A percentile compares a stretch with the other conserved stretches of the same genome.
Conservation (phyloP, 192 early-diverging fungal species). For the Backusella parvicylindrica region DNA sequence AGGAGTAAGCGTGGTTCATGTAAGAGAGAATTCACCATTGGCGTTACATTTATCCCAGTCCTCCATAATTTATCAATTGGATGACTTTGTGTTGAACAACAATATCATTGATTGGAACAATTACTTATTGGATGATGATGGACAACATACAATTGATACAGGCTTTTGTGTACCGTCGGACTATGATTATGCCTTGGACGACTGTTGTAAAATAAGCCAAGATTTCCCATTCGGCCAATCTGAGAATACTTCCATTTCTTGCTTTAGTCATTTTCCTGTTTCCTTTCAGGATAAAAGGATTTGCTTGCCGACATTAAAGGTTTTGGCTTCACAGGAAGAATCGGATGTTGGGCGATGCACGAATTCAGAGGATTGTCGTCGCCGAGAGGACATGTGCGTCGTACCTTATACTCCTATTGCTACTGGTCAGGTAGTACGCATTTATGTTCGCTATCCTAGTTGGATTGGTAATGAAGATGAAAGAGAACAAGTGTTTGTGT, state of each 20-base stretch:
- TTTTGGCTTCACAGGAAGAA: constrained; percentile 27
- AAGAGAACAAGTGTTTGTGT: constrained; percentile 48
- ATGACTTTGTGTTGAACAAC: constrained; percentile 24
- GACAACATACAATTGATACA: constrained; percentile 8
- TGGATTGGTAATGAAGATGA: constrained; percentile 25
- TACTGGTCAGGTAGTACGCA: constrained; percentile 46
- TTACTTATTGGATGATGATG: constrained; percentile 30
- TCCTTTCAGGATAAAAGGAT: neutral
- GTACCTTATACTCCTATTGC: constrained; percentile 49
- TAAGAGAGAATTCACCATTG: constrained; percentile 47
- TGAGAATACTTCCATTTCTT: constrained; percentile 20
- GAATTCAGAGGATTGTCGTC: constrained; percentile 26
- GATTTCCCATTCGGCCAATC: constrained; percentile 55
- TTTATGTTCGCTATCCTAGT: constrained; percentile 44
- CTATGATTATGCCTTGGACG: neutral
- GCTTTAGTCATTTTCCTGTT: constrained; percentile 6
- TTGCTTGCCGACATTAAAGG: constrained; percentile 40
- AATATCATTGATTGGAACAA: constrained; percentile 46
- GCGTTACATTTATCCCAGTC: constrained; percentile 37
- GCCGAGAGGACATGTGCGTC: constrained; percentile 39
- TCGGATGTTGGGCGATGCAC: constrained; percentile 35
- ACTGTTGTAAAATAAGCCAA: constrained; percentile 57
- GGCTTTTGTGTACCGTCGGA: constrained; percentile 47
- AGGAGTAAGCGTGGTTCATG: constrained; percentile 59
- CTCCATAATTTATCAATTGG: constrained; percentile 33